These are phyloP conservation scores for Phlebiopsis gigantea DNA, from an alignment of 768 basidiomycete genomes.

Conservation along the genomic window DNA sequence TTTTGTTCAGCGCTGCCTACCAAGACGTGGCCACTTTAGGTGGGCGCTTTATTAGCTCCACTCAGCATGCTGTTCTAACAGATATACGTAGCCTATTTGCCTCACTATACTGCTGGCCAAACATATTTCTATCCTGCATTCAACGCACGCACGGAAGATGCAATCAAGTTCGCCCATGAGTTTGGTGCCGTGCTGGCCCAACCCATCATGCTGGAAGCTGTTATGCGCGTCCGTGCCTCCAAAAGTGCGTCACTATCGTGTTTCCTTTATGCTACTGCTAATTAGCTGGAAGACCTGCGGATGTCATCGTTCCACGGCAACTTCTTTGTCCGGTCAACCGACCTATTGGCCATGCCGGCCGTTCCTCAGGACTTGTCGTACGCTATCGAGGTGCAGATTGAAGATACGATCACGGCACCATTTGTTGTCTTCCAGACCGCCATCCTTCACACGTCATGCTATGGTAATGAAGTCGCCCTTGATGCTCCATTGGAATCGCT, in stretches of 20 bases:
- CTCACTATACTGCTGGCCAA: conserved; percentile 96
- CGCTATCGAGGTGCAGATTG: conserved; percentile 92
- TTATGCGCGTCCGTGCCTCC: conserved; percentile 97
- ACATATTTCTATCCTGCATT: conserved; percentile 99
- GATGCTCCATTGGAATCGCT: neutral
- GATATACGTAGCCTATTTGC: conserved; percentile 64
- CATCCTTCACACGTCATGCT: conserved; percentile 90
- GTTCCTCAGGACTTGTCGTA: conserved; percentile 97
- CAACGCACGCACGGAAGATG: conserved; percentile 95
- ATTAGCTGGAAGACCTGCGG: conserved; percentile 55
- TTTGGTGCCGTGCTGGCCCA: conserved; percentile 90
- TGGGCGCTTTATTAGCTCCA: conserved; percentile 27
- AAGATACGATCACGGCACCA: conserved; percentile 86
- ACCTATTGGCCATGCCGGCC: conserved; percentile 91
- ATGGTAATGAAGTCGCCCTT: conserved; percentile 40
- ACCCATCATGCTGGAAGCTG: conserved; percentile 94
- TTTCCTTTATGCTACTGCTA: neutral
- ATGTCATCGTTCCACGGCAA: conserved; percentile 99
- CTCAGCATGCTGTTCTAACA: neutral
- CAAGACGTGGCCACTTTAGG: conserved; percentile 94
- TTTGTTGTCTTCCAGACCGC: conserved; percentile 95
- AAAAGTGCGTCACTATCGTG: conserved; percentile 50
- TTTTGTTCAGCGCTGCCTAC: conserved; percentile 90
- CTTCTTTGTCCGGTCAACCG: conserved; percentile 97
- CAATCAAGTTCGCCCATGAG: conserved; percentile 96